Percentiles rank a stretch among this genome's conserved stretches.
Evolutionary conservation across 2,329 filamentous ascomycete genomes (phyloP).

Genomic region (Aaosphaeria pasadenensis): DNA sequence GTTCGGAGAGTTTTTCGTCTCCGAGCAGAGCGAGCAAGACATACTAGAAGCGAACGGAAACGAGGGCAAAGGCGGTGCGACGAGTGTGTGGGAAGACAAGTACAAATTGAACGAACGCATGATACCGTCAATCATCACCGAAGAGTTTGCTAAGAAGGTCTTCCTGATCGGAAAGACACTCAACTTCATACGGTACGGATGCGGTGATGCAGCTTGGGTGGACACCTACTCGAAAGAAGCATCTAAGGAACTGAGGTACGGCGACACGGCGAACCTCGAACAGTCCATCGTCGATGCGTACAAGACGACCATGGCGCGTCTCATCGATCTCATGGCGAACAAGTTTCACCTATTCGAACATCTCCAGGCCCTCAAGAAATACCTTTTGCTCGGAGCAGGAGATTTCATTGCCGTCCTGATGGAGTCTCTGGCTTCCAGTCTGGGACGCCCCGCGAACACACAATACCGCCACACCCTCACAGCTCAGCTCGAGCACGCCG

Average conservation of each 20-base stretch:
- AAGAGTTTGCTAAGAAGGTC: constrained; percentile 92
- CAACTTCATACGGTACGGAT: constrained; percentile 97
- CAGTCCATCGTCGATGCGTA: constrained; percentile 95
- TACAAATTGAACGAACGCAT: constrained; percentile 82
- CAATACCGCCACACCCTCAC: constrained; percentile 96
- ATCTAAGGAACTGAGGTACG: constrained; percentile 87
- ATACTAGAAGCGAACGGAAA: constrained; percentile 40
- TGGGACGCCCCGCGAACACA: constrained; percentile 92
- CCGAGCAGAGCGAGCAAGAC: constrained; percentile 65
- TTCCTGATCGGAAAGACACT: constrained; percentile 97
- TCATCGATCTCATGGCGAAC: constrained; percentile 88
- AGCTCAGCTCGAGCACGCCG: constrained; percentile 96
- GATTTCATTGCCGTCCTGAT: constrained; percentile 97
- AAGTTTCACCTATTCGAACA: constrained; percentile 97
- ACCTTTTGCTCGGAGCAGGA: constrained; percentile 88
- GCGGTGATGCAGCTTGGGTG: constrained; percentile 91
- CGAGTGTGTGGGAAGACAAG: constrained; percentile 97
- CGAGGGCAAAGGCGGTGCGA: constrained; percentile 57
- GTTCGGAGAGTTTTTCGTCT: constrained; percentile 92
- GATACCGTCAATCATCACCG: constrained; percentile 89
- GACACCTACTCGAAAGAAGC: constrained; percentile 91
- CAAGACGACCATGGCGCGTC: constrained; percentile 93
- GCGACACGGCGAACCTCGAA: constrained; percentile 87
- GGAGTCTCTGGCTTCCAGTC: constrained; percentile 89
- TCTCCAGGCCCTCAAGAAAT: constrained; percentile 86